These are phyloP conservation scores for Coriolopsis trogii DNA, from an alignment of 1,284 basidiomycete species.

Conservation along the genomic window DNA sequence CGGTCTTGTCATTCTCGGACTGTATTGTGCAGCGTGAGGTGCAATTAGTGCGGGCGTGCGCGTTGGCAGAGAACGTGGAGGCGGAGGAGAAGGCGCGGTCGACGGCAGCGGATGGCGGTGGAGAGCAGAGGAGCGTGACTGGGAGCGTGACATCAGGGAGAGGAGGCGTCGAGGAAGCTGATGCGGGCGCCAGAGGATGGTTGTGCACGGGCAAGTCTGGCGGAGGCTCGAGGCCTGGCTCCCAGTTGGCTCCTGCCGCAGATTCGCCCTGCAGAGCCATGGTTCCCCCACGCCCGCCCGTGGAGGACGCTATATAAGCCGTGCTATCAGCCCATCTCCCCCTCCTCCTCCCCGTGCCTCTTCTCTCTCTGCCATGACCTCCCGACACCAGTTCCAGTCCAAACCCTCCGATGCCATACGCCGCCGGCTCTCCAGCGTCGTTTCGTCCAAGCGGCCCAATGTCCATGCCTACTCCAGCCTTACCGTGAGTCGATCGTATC, in stretches of 20 bases:
- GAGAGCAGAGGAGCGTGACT: constrained; percentile 1
- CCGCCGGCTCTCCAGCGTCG: constrained; percentile 66
- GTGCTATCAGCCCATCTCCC: constrained; percentile 18
- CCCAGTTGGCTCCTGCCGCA: neutral
- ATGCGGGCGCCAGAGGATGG: neutral
- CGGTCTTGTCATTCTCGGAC: neutral
- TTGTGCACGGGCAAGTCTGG: constrained; percentile 1
- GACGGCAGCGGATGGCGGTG: no score
- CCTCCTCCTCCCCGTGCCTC: constrained; percentile 5
- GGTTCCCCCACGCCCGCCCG: constrained; percentile 6
- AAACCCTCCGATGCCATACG: constrained; percentile 61
- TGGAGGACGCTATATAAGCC: constrained; percentile 20
- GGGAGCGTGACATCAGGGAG: constrained; percentile 9
- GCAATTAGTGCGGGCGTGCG: neutral
- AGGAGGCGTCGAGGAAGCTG: neutral
- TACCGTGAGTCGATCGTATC: constrained; percentile 47
- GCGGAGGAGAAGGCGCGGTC: neutral
- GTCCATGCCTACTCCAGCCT: constrained; percentile 60
- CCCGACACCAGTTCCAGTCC: constrained; percentile 55
- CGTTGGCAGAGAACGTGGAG: neutral
- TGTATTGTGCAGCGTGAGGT: neutral
- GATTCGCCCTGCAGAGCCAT: constrained; percentile 1
- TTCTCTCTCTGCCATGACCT: constrained; percentile 42
- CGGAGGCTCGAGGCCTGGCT: constrained; percentile 10
- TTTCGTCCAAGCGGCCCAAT: constrained; percentile 51